These are phyloP conservation scores for Cydonia oblonga DNA, from an alignment of 331 rosid genomes.

Conservation along the genomic window DNA sequence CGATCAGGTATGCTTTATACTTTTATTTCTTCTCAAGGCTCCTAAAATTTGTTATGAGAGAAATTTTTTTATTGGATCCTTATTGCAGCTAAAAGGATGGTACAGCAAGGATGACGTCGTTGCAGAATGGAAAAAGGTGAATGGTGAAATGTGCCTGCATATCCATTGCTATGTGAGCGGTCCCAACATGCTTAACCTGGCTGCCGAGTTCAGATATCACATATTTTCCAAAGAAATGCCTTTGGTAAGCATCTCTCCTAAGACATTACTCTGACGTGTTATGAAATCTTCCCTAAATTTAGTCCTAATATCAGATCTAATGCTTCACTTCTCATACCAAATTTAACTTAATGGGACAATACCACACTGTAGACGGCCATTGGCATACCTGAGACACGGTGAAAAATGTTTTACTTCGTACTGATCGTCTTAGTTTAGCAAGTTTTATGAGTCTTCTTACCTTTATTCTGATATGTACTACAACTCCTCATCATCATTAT, in stretches of 20 bases:
- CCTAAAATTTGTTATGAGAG: not conserved
- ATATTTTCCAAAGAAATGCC: slow-evolving; percentile 96
- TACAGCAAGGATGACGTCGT: slow-evolving; percentile 89
- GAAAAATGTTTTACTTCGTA: too few relatives aligned
- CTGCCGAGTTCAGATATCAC: slow-evolving; percentile 88
- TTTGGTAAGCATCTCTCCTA: slow-evolving; percentile 45
- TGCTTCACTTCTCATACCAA: not conserved
- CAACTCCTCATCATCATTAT: too few relatives aligned
- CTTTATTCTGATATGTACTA: too few relatives aligned
- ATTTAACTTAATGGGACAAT: not conserved
- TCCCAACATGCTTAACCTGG: slow-evolving; percentile 59
- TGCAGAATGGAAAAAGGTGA: slow-evolving; percentile 95
- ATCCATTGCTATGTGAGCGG: slow-evolving; percentile 95
- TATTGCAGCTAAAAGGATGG: slow-evolving; percentile 82
- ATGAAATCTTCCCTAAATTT: not conserved
- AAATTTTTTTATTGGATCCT: too few relatives aligned
- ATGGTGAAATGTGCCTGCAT: slow-evolving; percentile 84
- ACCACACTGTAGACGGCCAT: not conserved
- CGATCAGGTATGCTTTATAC: slow-evolving; percentile 53
- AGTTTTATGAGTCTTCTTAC: too few relatives aligned
- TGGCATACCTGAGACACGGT: not conserved
- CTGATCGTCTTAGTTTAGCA: too few relatives aligned
- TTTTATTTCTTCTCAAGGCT: not conserved
- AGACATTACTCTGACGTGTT: not conserved
- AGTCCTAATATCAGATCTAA: not conserved